Conservation (phyloP, 2,329 filamentous ascomycete genomes). For the Sporothrix brunneoviolacea region DNA sequence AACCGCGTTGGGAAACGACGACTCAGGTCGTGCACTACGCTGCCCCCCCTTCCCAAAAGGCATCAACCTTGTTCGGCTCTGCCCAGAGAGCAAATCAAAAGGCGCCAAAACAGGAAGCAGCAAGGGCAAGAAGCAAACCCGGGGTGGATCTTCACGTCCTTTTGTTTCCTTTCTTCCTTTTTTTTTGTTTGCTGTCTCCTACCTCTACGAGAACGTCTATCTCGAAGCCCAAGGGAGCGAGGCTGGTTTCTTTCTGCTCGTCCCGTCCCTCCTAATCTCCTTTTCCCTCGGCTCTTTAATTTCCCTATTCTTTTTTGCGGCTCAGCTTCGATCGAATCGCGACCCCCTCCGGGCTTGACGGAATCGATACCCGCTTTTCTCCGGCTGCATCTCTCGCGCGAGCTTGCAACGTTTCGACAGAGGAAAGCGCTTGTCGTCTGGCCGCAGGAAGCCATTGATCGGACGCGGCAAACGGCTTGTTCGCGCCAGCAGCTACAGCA, state of each 20-base stretch:
- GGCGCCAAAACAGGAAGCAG: slow-evolving; percentile 4
- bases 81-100: slow-evolving; percentile 8
- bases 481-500: background rate
- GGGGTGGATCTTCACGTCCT: slow-evolving; percentile 2
- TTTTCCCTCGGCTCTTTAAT: background rate
- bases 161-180: background rate
- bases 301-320: background rate
- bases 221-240: too few relatives aligned
- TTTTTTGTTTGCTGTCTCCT: background rate
- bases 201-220: too few relatives aligned
- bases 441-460: slow-evolving; percentile 7
- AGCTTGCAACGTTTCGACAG: too few relatives aligned
- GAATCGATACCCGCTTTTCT: slow-evolving; percentile 11
- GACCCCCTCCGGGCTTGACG: slow-evolving; percentile 1
- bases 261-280: background rate
- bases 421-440: too few relatives aligned
- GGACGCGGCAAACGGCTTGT: background rate
- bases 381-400: too few relatives aligned
- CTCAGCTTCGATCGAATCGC: slow-evolving; percentile 8
- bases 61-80: slow-evolving; percentile 8
- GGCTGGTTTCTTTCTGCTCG: background rate
- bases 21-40: background rate
- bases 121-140: background rate
- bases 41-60: background rate
- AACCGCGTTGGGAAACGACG: slow-evolving; percentile 8